Percentiles rank a stretch among this genome's conserved stretches.
Conservation (phyloP, 108 stramenopile species). For the Discostella stelligeroides region DNA sequence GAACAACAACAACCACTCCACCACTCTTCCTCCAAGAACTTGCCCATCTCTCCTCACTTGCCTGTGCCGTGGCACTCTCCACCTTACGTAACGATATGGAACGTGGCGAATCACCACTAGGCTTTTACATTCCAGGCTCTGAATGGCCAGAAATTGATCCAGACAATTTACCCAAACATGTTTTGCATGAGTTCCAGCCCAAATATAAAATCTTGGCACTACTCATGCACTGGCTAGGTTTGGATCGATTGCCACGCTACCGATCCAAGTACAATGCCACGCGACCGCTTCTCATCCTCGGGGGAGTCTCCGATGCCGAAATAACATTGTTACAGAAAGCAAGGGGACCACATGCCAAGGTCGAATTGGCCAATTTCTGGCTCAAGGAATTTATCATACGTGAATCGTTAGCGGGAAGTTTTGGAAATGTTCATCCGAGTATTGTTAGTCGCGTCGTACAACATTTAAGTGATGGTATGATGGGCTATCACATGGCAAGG, state of each 20-base stretch:
- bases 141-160: conserved; percentile 71
- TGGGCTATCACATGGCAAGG: conserved; percentile 71
- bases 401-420: conserved; percentile 65
- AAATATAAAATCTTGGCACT: neutral
- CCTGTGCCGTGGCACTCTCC: conserved; percentile 68
- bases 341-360: conserved; percentile 71
- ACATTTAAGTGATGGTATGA: conserved; percentile 76
- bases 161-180: conserved; percentile 41
- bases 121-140: conserved; percentile 53
- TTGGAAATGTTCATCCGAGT: conserved; percentile 65
- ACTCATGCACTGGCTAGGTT: conserved; percentile 47
- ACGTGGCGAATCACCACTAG: conserved; percentile 64
- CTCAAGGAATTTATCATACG: conserved; percentile 70
- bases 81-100: conserved; percentile 78
- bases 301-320: conserved; percentile 76
- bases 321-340: conserved; percentile 66
- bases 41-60: conserved; percentile 67
- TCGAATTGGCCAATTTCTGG: conserved; percentile 67
- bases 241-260: conserved; percentile 51
- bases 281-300: conserved; percentile 69
- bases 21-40: conserved; percentile 78
- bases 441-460: conserved; percentile 72
- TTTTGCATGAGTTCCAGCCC: conserved; percentile 18
- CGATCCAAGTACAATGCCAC: conserved; percentile 59
- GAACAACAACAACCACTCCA: conserved; percentile 43